Evolutionary conservation across 305 asterid genomes (phyloP), one percentile per base, ranked within the genome.

Genomic region (Fraxinus greggii): DNA sequence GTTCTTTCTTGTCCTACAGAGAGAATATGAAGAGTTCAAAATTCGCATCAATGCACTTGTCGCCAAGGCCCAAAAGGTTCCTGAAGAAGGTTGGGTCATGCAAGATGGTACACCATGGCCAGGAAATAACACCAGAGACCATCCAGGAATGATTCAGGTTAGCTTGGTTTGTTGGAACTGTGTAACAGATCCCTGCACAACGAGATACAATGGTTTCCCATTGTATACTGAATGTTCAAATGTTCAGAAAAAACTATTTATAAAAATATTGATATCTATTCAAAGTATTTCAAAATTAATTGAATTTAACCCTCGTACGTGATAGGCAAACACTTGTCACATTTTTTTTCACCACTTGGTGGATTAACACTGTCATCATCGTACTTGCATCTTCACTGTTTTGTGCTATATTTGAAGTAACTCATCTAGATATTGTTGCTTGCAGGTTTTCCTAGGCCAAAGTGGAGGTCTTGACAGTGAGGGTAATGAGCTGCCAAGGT

Each of bases 71-170:
- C 91, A 80, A 88, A 96, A 96, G 86, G 88, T 94, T 83, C 99
- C 99, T 78, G 99, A 96, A 82, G 99, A 94, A 88, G 99, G 99
- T 77, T 96, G 99, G 99, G 90, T 92, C 85, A 96, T 96, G 99
- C 99, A 96, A 89, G 99, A 96, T 88, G 99, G 99, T 72, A 96
- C 99, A 79, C 98, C 99, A 4, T 96, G 99, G 99, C 98, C 99
- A 84, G 99, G 99, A 88, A 94, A 96, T 88, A 96, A 96, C 91
- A 93, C 90, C 79, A 90, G 99, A 86, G 99, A 96, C 89, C 99
- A 96, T 91, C 99, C 99, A 17, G 99, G 99, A 87, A 96, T 96
- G 99, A 94, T 96, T 81, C 99, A 96, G 98, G 99, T 94, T 85
- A 86, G 75, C 77, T 79, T 31, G 54, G 79, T 81, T 80, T 31